These are phyloP conservation scores for Clitopilus passeckerianus DNA, from an alignment of 768 basidiomycete genomes.

Conservation along the genomic window DNA sequence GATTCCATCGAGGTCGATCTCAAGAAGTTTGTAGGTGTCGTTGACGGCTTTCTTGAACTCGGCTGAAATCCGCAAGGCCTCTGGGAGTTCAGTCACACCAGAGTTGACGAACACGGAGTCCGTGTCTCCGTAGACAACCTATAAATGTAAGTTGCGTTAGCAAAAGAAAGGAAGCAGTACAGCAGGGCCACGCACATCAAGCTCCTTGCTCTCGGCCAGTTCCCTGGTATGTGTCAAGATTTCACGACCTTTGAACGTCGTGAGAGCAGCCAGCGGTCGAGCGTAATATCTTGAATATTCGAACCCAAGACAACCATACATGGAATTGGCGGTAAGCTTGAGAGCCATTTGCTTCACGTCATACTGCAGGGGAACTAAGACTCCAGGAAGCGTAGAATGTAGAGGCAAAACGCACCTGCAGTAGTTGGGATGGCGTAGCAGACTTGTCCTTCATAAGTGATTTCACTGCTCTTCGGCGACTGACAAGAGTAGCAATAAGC, in stretches of 20 bases:
- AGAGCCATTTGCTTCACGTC: conserved; percentile 97
- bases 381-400: not conserved
- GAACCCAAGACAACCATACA: conserved; percentile 99
- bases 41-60: conserved; percentile 97
- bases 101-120: conserved; percentile 99
- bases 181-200: conserved; percentile 65
- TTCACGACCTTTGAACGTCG: conserved; percentile 96
- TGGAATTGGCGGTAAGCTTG: conserved; percentile 98
- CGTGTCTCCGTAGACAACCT: conserved; percentile 99
- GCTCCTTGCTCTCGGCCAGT: conserved; percentile 81
- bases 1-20: conserved; percentile 93
- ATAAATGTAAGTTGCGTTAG: conserved; percentile 1
- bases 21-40: conserved; percentile 89
- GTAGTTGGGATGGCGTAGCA: conserved; percentile 64
- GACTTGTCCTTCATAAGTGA: conserved; percentile 88
- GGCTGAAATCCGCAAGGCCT: conserved; percentile 87
- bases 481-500: conserved; percentile 95
- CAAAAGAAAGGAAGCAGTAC: not conserved
- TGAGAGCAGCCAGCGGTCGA: conserved; percentile 92
- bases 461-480: conserved; percentile 86
- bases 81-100: conserved; percentile 80
- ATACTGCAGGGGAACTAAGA: conserved; percentile 44
- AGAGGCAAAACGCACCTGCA: conserved; percentile 55
- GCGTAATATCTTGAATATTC: conserved; percentile 97
- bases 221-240: conserved; percentile 92